Conservation (phyloP, 2,329 filamentous ascomycete genomes). For the Penicillium occitanis region DNA sequence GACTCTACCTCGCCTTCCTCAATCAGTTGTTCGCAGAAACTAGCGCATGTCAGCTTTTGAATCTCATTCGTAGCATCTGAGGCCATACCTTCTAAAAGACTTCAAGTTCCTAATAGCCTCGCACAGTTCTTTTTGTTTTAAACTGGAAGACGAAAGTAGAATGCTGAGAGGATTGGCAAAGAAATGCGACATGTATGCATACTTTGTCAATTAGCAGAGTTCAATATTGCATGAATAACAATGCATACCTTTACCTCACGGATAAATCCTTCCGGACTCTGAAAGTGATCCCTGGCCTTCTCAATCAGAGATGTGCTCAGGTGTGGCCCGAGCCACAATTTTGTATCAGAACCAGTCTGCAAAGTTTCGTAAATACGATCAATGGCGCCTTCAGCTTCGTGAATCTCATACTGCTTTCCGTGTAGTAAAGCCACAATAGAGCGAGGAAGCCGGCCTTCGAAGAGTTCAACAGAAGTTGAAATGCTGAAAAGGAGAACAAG, state of each 20-base stretch:
- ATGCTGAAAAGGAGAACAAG: conserved; percentile 61
- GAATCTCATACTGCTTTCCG: conserved; percentile 56
- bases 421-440: conserved; percentile 54
- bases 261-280: conserved; percentile 57
- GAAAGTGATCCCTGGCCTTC: conserved; percentile 60
- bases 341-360: conserved; percentile 36
- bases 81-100: conserved; percentile 53
- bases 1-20: conserved; percentile 34
- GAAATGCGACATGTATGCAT: conserved; percentile 64
- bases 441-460: conserved; percentile 59
- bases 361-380: conserved; percentile 43
- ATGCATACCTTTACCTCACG: conserved; percentile 51
- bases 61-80: not conserved
- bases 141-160: conserved; percentile 42
- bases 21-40: conserved; percentile 45
- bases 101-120: conserved; percentile 58
- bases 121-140: conserved; percentile 45
- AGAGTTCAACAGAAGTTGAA: conserved; percentile 62
- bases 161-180: conserved; percentile 60
- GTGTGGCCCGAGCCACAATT: conserved; percentile 55
- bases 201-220: conserved; percentile 38
- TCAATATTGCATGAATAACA: not conserved
- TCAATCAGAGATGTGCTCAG: conserved; percentile 55
- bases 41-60: conserved; percentile 22
- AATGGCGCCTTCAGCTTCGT: conserved; percentile 49